These are phyloP conservation scores for Fusarium denticulatum DNA, from an alignment of 2,329 filamentous ascomycete species.

Conservation along the genomic window DNA sequence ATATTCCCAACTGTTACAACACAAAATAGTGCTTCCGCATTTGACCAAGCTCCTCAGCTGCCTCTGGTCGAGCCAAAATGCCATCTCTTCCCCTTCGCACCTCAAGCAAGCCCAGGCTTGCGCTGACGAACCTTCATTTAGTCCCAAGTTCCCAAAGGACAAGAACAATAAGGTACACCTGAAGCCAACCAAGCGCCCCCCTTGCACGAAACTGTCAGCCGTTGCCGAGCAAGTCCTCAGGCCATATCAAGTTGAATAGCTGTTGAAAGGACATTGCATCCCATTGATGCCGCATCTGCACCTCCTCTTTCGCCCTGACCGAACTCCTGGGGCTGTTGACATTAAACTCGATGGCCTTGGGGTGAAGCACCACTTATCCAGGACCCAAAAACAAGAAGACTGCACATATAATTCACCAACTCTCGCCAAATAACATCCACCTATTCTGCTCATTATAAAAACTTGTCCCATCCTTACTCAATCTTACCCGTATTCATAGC, in stretches of 20 bases:
- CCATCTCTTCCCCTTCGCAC: accelerated
- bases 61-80: background rate
- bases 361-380: background rate
- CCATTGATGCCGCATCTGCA: background rate
- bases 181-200: background rate
- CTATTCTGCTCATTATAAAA: too few relatives aligned
- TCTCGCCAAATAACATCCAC: too few relatives aligned
- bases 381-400: background rate
- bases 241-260: background rate
- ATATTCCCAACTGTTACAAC: background rate
- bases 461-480: too few relatives aligned
- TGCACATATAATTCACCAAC: too few relatives aligned
- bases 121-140: background rate
- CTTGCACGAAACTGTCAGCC: too few relatives aligned
- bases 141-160: background rate
- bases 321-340: background rate
- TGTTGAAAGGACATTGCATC: accelerated
- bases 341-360: accelerated
- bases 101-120: background rate
- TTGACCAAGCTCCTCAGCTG: too few relatives aligned
- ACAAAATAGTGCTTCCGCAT: background rate
- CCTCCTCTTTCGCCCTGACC: background rate
- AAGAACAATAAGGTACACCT: background rate
- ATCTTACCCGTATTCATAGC: too few relatives aligned
- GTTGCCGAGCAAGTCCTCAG: background rate